Evolutionary conservation across 805 yeast species (phyloP).

Genomic region (Metschnikowia dekortorum): DNA sequence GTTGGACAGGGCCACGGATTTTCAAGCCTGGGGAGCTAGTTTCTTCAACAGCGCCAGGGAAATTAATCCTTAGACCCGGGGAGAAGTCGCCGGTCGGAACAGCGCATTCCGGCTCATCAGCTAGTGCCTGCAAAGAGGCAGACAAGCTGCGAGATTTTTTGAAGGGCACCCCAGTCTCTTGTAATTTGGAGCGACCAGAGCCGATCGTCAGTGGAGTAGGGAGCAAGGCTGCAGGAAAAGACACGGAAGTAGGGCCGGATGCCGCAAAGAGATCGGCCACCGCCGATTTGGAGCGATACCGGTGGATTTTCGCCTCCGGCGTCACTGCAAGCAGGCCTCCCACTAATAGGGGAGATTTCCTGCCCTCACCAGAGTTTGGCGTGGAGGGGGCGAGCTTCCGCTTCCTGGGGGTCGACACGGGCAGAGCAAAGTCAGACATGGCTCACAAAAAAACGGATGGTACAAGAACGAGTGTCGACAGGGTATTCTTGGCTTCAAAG

Average conservation of each 20-base stretch:
- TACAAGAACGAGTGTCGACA: background rate
- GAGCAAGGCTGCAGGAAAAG: background rate
- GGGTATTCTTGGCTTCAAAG: too few species aligned
- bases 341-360: background rate
- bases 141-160: conserved; percentile 1
- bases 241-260: background rate
- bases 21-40: background rate
- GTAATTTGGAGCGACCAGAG: conserved; percentile 10
- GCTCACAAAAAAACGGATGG: background rate
- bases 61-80: background rate
- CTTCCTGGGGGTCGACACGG: background rate
- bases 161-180: background rate
- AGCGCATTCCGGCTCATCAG: background rate
- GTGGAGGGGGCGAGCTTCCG: background rate
- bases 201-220: conserved; percentile 19
- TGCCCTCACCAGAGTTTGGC: background rate
- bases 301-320: background rate
- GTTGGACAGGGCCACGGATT: background rate
- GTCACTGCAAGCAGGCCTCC: background rate
- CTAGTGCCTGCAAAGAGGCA: conserved; percentile 2
- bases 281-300: background rate
- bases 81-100: background rate
- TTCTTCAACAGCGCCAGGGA: background rate
- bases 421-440: conserved; percentile 1
- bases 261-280: background rate